A percentile compares a stretch with the other conserved stretches of the same genome.
phyloP scores from a whole-genome alignment of 2,329 filamentous ascomycete species.

The Pseudocercospora eumusae region DNA sequence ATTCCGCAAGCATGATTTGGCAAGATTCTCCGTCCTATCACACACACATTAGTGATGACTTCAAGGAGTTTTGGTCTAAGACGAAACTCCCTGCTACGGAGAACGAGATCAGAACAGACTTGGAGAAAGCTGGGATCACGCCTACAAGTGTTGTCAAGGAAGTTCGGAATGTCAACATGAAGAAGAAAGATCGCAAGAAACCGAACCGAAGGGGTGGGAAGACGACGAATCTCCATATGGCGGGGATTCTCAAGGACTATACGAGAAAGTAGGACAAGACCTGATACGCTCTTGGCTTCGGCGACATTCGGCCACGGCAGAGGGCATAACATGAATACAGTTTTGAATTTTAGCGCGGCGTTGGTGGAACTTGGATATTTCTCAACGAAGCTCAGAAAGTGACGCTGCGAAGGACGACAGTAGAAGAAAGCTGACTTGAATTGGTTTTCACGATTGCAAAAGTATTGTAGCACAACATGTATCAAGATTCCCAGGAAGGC shows the following conservation, averaged over 20 bases:
- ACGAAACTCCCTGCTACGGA: constrained; percentile 70
- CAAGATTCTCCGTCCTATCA: constrained; percentile 68
- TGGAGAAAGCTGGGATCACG: constrained; percentile 76
- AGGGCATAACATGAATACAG: background rate
- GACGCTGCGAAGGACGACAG: background rate
- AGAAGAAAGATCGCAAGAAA: constrained; percentile 69
- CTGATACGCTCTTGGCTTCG: background rate
- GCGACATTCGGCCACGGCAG: background rate
- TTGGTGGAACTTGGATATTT: background rate
- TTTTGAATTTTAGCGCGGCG: background rate
- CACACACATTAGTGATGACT: constrained; percentile 71
- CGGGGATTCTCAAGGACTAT: constrained; percentile 75
- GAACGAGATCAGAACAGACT: constrained; percentile 74
- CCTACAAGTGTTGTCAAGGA: constrained; percentile 80
- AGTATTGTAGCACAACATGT: background rate
- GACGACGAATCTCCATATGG: constrained; percentile 87
- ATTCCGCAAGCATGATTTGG: constrained; percentile 83
- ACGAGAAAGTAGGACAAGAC: constrained; percentile 19
- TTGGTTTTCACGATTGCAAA: background rate
- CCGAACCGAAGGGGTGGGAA: constrained; percentile 74
- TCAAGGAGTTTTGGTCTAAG: constrained; percentile 79
- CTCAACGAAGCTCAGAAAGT: background rate
- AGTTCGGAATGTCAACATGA: constrained; percentile 49
- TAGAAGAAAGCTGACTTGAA: background rate
- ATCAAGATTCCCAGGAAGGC: no score